Evolutionary conservation across 2,329 filamentous ascomycete species (phyloP).

Genomic region (Phyllachora maydis): DNA sequence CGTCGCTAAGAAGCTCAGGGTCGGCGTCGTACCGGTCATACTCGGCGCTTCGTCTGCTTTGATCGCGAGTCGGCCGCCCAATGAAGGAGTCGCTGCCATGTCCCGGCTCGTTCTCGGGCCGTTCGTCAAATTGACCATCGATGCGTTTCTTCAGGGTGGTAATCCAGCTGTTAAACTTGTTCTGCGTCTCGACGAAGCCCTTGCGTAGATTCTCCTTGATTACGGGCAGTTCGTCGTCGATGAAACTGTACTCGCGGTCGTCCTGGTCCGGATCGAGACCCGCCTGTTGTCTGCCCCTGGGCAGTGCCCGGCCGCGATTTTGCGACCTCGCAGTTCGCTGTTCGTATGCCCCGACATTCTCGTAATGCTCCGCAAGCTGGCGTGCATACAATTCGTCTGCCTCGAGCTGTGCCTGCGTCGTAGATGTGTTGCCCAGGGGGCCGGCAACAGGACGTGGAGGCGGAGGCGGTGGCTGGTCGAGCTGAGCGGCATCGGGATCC

Average conservation of each 20-base stretch:
- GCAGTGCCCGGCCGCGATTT: conserved; percentile 14
- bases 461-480: conserved; percentile 46
- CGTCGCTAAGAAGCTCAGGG: conserved; percentile 72
- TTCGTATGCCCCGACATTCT: conserved; percentile 38
- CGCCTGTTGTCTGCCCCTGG: conserved; percentile 23
- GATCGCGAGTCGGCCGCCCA: conserved; percentile 35
- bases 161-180: conserved; percentile 85
- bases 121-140: conserved; percentile 68
- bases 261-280: conserved; percentile 34
- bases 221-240: conserved; percentile 86
- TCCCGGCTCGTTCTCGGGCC: conserved; percentile 29
- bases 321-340: conserved; percentile 29
- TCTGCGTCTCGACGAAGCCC: conserved; percentile 86
- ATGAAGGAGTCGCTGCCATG: conserved; percentile 13
- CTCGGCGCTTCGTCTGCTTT: conserved; percentile 57
- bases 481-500: conserved; percentile 46
- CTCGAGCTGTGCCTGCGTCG: conserved; percentile 55
- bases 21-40: conserved; percentile 90
- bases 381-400: conserved; percentile 17
- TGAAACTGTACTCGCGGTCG: conserved; percentile 69
- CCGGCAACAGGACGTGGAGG: conserved; percentile 52
- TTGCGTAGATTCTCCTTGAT: conserved; percentile 88
- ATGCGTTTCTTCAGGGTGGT: conserved; percentile 80
- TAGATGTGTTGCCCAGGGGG: conserved; percentile 13
- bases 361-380: conserved; percentile 81